Conservation (phyloP, 2,329 filamentous ascomycete genomes). For the Onygenales sp. region DNA sequence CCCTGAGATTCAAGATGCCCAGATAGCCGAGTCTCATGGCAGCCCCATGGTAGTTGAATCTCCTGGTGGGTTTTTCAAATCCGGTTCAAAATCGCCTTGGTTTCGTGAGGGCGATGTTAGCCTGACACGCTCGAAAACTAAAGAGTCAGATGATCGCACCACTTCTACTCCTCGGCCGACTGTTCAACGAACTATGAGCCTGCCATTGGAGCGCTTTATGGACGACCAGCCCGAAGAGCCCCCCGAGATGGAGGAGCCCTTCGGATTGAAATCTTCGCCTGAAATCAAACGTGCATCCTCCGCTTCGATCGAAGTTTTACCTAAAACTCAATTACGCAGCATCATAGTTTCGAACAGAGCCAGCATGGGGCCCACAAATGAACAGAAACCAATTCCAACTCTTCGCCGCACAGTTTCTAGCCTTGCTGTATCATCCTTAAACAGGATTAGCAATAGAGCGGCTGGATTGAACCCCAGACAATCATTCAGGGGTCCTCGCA, state of each 20-base stretch:
- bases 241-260: constrained; percentile 13
- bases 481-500: background rate
- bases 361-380: background rate
- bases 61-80: constrained; percentile 15
- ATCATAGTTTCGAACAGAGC: constrained; percentile 2
- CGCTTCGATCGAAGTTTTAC: constrained; percentile 18
- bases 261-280: constrained; percentile 8
- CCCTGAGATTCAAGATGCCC: constrained; percentile 18
- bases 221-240: constrained; percentile 26
- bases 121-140: constrained; percentile 5
- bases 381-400: background rate
- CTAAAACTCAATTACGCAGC: constrained; percentile 12
- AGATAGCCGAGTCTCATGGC: constrained; percentile 14
- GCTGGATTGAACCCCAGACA: background rate
- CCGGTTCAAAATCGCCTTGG: constrained; percentile 16
- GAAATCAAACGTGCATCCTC: constrained; percentile 13
- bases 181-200: constrained; percentile 10
- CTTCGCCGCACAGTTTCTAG: constrained; percentile 7
- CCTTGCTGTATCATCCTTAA: constrained; percentile 2
- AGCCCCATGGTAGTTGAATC: constrained; percentile 17
- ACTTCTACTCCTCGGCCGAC: constrained; percentile 15
- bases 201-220: constrained; percentile 10
- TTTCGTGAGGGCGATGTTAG: constrained; percentile 17
- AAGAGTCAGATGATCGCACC: constrained; percentile 14
- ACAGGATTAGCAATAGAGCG: background rate